Conservation (phyloP, 371 early-diverging fungal species). For the Syncephalastrum racemosum region DNA sequence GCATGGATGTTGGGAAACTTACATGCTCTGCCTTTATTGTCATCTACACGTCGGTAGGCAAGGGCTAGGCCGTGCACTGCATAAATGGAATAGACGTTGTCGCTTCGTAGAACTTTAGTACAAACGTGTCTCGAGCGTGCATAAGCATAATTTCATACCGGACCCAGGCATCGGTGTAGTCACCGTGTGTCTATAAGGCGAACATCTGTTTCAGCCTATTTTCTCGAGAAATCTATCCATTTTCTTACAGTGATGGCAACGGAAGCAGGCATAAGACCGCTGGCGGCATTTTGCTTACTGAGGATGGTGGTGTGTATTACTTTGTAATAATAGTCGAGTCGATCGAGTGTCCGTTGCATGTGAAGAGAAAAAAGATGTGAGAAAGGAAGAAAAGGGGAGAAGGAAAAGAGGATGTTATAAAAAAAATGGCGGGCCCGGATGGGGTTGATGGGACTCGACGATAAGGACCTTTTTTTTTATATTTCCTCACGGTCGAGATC, state of each 20-base stretch:
- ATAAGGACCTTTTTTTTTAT: too few relatives aligned
- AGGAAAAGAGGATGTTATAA: not conserved
- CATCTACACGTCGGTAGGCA: conserved; percentile 83
- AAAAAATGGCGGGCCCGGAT: too few relatives aligned
- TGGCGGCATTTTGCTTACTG: conserved; percentile 76
- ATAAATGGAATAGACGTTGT: conserved; percentile 93
- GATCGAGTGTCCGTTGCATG: conserved; percentile 31
- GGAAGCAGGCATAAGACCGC: conserved; percentile 90
- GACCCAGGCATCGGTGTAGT: conserved; percentile 92
- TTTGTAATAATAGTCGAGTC: conserved; percentile 77
- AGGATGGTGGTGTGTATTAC: conserved; percentile 77
- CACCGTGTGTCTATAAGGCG: conserved; percentile 61
- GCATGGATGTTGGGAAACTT: conserved; percentile 26
- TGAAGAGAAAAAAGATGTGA: conserved; percentile 1
- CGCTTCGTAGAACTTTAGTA: conserved; percentile 44
- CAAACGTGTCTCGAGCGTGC: not conserved
- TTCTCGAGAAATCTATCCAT: not conserved
- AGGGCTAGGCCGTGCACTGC: conserved; percentile 85
- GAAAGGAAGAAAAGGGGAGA: not conserved
- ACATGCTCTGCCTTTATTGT: conserved; percentile 82
- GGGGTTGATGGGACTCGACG: too few relatives aligned
- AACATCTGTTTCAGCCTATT: not conserved
- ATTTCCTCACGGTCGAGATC: too few relatives aligned
- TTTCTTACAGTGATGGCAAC: conserved; percentile 74
- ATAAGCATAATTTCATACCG: conserved; percentile 47